phyloP scores from a whole-genome alignment of 441 rosid species.

The Raphanus hybrid region DNA sequence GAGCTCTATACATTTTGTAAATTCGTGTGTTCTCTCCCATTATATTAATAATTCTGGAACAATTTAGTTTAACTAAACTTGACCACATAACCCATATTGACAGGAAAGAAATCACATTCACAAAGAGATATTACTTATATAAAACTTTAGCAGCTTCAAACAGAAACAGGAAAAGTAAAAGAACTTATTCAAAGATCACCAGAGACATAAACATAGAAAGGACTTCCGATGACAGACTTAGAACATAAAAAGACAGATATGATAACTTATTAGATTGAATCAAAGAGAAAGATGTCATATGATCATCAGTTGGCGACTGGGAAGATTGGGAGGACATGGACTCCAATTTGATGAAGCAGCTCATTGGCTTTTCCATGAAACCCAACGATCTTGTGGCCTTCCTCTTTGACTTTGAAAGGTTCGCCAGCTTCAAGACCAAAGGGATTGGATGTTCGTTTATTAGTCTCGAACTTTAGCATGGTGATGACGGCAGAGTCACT shows the following conservation, averaged over 20 bases:
- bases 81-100: not conserved
- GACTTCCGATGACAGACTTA: conserved; percentile 1
- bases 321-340: conserved; percentile 2
- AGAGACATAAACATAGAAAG: not conserved
- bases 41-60: not conserved
- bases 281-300: not conserved
- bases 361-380: conserved; percentile 18
- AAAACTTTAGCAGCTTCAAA: not conserved
- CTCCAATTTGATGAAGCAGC: conserved; percentile 12
- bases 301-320: conserved; percentile 8
- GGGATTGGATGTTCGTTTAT: conserved; percentile 19
- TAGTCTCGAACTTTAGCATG: conserved; percentile 18
- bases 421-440: conserved; percentile 17
- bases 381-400: conserved; percentile 23
- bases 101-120: not conserved
- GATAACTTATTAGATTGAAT: not conserved
- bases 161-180: conserved; percentile 6
- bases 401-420: conserved; percentile 4
- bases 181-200: not conserved
- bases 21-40: not conserved
- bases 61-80: not conserved
- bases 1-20: not conserved
- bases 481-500: conserved; percentile 21
- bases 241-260: not conserved
- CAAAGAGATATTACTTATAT: not conserved